Percentiles rank a stretch among this genome's conserved stretches.
Conservation (phyloP, 495 filamentous ascomycete species). For the Podospora australis region DNA sequence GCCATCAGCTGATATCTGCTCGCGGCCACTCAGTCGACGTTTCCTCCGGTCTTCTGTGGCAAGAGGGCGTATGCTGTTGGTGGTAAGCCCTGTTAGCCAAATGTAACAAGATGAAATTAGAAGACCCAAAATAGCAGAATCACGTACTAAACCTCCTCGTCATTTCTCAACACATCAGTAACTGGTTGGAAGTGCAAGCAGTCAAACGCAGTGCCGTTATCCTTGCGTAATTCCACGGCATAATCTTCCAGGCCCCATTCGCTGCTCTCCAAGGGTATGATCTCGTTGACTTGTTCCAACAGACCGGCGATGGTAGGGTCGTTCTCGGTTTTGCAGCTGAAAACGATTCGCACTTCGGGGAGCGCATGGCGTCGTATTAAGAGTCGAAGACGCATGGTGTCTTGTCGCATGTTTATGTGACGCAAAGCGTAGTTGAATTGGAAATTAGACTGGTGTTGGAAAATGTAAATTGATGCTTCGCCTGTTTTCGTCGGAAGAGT, state of each 20-base stretch:
- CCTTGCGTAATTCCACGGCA: conserved; percentile 63
- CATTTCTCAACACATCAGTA: conserved; percentile 63
- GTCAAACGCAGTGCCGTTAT: conserved; percentile 61
- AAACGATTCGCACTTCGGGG: conserved; percentile 69
- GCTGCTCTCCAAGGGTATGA: conserved; percentile 74
- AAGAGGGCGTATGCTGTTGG: conserved; percentile 77
- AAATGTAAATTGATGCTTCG: too few relatives aligned
- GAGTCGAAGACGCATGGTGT: conserved; percentile 59
- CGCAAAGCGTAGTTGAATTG: neutral
- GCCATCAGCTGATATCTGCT: conserved; percentile 76
- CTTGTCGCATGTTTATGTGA: conserved; percentile 19
- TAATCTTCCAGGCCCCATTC: conserved; percentile 93
- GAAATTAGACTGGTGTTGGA: neutral
- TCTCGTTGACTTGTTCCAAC: conserved; percentile 74
- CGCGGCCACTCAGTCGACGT: conserved; percentile 68
- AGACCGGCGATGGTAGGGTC: conserved; percentile 71
- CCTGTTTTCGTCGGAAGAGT: too few relatives aligned
- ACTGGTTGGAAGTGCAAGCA: conserved; percentile 83
- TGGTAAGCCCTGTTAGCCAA: too few relatives aligned
- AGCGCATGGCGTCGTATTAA: conserved; percentile 74
- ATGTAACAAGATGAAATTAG: neutral
- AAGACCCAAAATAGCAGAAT: neutral
- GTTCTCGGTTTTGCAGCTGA: conserved; percentile 53
- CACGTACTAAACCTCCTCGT: conserved; percentile 77
- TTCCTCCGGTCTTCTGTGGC: conserved; percentile 66